phyloP scores from a whole-genome alignment of 176 grass and related monocot genomes.

The Echinochloa phyllopogon region DNA sequence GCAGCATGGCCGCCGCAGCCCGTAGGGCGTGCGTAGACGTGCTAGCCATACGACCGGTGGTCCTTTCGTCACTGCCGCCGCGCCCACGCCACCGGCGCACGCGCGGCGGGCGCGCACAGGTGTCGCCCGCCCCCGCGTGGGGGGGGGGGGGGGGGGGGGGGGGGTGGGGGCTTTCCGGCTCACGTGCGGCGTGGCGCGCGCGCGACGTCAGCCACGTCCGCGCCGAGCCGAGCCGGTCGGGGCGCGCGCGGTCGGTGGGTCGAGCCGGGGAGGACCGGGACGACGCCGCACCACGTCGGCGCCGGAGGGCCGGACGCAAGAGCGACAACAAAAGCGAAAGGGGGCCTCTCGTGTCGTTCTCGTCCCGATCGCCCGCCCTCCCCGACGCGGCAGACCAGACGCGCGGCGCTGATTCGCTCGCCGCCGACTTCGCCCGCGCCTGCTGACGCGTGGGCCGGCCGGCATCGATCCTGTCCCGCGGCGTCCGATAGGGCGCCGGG shows the following conservation, averaged over 20 bases:
- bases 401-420: neutral
- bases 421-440: constrained; percentile 22
- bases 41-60: neutral
- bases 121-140: neutral
- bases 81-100: neutral
- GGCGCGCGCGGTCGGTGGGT: neutral
- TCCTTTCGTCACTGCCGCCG: neutral
- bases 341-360: neutral
- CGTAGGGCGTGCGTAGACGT: neutral
- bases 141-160: neutral
- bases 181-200: constrained; percentile 5
- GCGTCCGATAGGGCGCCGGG: neutral
- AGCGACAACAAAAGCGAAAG: neutral
- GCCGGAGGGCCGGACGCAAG: neutral
- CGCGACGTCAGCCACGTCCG: constrained; percentile 2
- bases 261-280: neutral
- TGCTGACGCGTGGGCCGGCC: neutral
- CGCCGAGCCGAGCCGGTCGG: neutral
- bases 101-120: neutral
- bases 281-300: constrained; percentile 21
- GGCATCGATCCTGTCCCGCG: neutral
- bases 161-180: neutral
- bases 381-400: neutral
- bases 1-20: neutral
- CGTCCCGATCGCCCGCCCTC: neutral